Evolutionary conservation across 305 asterid genomes (phyloP).

Genomic region (Fraxinus paxiana): DNA sequence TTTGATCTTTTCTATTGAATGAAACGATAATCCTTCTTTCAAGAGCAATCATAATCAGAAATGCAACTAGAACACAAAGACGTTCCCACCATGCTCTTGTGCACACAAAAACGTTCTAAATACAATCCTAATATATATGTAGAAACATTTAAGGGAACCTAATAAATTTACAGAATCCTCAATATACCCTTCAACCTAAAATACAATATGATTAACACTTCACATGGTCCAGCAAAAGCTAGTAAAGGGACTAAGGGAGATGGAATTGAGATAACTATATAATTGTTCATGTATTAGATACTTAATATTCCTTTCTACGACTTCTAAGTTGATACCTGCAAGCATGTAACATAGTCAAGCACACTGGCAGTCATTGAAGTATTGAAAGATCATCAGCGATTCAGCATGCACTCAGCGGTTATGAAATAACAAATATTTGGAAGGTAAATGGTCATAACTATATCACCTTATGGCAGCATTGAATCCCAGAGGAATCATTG

Average conservation of each 20-base stretch:
- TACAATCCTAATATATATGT: background rate
- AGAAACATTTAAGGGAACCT: background rate
- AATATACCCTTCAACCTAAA: background rate
- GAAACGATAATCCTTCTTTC: background rate
- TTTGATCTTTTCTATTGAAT: background rate
- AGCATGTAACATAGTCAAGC: background rate
- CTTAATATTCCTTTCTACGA: background rate
- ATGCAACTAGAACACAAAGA: background rate
- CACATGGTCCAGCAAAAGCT: background rate
- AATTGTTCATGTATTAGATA: background rate
- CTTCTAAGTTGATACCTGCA: background rate
- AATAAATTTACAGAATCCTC: background rate
- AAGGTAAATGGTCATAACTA: background rate
- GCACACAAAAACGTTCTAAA: background rate
- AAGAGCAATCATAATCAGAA: background rate
- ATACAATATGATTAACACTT: background rate
- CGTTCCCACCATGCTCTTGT: background rate
- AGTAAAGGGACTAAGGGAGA: background rate
- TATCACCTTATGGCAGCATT: conserved; percentile 78
- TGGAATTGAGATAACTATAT: background rate
- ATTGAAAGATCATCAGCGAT: background rate
- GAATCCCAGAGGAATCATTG: conserved; percentile 70
- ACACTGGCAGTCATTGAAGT: background rate
- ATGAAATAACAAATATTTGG: background rate
- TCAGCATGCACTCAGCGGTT: background rate